phyloP scores from a whole-genome alignment of 345 rosid genomes.

The Eucalyptus shirleyi region DNA sequence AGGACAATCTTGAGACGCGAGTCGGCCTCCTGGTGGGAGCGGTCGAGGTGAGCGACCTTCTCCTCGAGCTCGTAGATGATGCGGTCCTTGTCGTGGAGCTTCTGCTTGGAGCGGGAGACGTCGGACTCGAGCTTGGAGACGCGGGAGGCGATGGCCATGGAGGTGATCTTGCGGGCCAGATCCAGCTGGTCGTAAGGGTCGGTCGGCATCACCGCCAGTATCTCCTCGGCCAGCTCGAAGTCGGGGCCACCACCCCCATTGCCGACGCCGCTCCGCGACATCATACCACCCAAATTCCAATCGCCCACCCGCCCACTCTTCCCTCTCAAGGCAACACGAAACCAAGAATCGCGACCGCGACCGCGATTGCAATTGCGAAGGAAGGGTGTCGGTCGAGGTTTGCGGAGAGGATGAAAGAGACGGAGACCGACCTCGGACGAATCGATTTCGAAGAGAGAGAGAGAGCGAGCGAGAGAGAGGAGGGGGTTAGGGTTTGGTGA shows the following conservation, averaged over 20 bases:
- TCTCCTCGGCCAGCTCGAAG: conserved; percentile 58
- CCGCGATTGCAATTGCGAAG: background rate
- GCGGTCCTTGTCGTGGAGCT: conserved; percentile 54
- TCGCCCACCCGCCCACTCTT: too few species aligned
- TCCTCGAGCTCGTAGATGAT: conserved; percentile 45
- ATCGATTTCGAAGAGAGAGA: background rate
- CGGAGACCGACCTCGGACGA: background rate
- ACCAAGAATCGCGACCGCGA: background rate
- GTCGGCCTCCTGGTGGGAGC: conserved; percentile 38
- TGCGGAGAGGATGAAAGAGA: background rate
- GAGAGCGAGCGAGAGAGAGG: background rate
- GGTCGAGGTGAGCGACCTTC: conserved; percentile 35
- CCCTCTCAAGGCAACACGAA: background rate
- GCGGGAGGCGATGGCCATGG: conserved; percentile 92
- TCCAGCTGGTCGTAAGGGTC: conserved; percentile 93
- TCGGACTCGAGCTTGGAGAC: conserved; percentile 78
- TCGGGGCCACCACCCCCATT: conserved; percentile 17
- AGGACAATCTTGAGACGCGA: conserved; percentile 35
- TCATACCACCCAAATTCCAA: background rate
- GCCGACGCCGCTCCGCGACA: conserved; percentile 14
- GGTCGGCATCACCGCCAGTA: conserved; percentile 70
- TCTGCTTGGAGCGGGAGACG: conserved; percentile 32
- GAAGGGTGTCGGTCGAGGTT: background rate
- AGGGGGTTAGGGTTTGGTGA: background rate
- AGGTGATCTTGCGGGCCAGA: conserved; percentile 93